Conservation (phyloP, 1,139 yeast species). For the Nakaseomyces delphensis region DNA sequence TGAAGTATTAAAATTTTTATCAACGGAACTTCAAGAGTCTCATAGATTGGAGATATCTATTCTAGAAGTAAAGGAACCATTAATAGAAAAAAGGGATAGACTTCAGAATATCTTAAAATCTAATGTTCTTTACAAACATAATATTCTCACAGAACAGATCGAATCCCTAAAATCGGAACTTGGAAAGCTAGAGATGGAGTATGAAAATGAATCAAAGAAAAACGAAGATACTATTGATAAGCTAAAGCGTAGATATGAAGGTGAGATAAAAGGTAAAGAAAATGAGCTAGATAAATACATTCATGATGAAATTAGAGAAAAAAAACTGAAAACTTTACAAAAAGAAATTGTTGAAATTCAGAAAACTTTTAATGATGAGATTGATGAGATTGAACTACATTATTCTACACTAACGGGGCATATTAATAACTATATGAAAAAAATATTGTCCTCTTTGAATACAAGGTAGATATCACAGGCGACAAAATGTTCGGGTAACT, state of each 20-base stretch:
- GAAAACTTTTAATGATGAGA: constrained; percentile 19
- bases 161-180: constrained; percentile 18
- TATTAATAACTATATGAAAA: constrained; percentile 26
- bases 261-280: constrained; percentile 22
- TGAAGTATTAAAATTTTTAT: constrained; percentile 23
- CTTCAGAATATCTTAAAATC: constrained; percentile 18
- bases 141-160: constrained; percentile 23
- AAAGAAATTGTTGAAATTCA: constrained; percentile 16
- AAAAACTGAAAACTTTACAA: constrained; percentile 21
- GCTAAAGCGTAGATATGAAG: constrained; percentile 19
- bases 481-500: not conserved
- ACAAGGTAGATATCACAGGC: not conserved
- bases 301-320: constrained; percentile 20
- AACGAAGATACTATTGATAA: constrained; percentile 18
- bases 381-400: constrained; percentile 24
- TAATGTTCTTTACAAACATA: constrained; percentile 19
- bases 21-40: constrained; percentile 28
- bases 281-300: constrained; percentile 23
- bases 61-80: constrained; percentile 22
- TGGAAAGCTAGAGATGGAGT: constrained; percentile 10
- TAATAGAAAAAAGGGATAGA: constrained; percentile 20
- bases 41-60: constrained; percentile 22
- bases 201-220: constrained; percentile 13
- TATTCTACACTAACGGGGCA: constrained; percentile 24
- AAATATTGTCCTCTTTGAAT: constrained; percentile 17